A percentile compares a stretch with the other conserved stretches of the same genome.
Conservation (phyloP, 169 alveolate genomes). For the Cryptosporidium ryanae region DNA sequence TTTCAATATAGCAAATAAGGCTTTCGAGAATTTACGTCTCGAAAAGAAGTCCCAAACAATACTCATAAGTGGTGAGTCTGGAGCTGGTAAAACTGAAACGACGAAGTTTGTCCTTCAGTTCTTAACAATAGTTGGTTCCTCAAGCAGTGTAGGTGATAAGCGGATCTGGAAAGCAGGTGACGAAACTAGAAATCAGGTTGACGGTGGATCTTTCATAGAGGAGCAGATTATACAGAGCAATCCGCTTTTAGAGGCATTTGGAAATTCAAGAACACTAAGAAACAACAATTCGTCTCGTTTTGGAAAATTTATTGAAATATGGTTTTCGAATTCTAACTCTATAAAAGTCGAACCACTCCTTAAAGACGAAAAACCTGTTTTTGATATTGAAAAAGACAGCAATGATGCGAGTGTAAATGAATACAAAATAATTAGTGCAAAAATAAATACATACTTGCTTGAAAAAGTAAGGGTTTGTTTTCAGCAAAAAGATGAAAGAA, state of each 20-base stretch:
- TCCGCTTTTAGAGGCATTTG: slow-evolving; percentile 99
- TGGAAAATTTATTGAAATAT: slow-evolving; percentile 98
- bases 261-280: slow-evolving; percentile 97
- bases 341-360: neutral
- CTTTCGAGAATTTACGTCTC: slow-evolving; percentile 90
- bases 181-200: neutral
- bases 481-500: slow-evolving; percentile 95
- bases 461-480: slow-evolving; percentile 97
- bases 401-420: neutral
- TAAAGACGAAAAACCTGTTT: neutral
- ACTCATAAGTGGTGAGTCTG: slow-evolving; percentile 98
- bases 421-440: slow-evolving; percentile 85
- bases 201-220: slow-evolving; percentile 80
- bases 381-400: neutral
- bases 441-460: slow-evolving; percentile 94
- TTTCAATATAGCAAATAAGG: slow-evolving; percentile 92
- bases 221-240: slow-evolving; percentile 95
- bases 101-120: slow-evolving; percentile 96
- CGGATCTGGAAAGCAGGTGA: neutral
- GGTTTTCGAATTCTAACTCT: slow-evolving; percentile 83
- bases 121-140: slow-evolving; percentile 83
- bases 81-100: slow-evolving; percentile 99
- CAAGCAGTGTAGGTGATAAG: neutral
- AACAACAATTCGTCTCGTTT: slow-evolving; percentile 96
- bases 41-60: slow-evolving; percentile 92